Evolutionary conservation across 2,329 filamentous ascomycete species (phyloP).

Genomic region (Podosphaera aphanis): DNA sequence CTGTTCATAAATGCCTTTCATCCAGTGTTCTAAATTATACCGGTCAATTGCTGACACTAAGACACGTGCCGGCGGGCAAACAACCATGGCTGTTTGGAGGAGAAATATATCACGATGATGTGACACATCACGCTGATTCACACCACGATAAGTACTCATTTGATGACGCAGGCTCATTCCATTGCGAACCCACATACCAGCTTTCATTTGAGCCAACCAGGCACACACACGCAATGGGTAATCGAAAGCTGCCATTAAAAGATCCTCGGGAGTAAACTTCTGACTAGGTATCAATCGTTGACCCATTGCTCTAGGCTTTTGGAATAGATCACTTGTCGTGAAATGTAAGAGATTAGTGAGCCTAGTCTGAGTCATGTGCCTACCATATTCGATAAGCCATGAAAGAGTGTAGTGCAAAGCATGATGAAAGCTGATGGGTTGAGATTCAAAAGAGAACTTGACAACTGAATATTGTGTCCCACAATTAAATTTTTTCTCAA

Average conservation of each 20-base stretch:
- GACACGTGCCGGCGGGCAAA: conserved; percentile 63
- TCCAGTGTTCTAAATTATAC: conserved; percentile 72
- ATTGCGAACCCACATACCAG: conserved; percentile 95
- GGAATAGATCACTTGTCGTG: conserved; percentile 43
- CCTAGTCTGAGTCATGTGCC: conserved; percentile 43
- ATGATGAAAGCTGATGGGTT: conserved; percentile 92
- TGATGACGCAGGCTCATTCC: conserved; percentile 90
- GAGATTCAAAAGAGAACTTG: conserved; percentile 68
- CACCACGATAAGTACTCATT: conserved; percentile 76
- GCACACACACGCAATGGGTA: conserved; percentile 81
- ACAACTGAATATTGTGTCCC: conserved; percentile 39
- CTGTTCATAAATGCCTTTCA: conserved; percentile 55
- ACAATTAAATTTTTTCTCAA: conserved; percentile 19
- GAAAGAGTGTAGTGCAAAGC: conserved; percentile 88
- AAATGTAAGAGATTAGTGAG: conserved; percentile 49
- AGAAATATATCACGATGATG: conserved; percentile 91
- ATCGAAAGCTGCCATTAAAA: conserved; percentile 72
- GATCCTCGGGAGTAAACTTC: conserved; percentile 45
- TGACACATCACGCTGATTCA: conserved; percentile 71
- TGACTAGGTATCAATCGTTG: conserved; percentile 28
- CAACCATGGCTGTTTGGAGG: conserved; percentile 69
- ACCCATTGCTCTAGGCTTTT: conserved; percentile 38
- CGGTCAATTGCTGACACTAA: conserved; percentile 78
- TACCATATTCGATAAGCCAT: conserved; percentile 80
- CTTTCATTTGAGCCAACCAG: conserved; percentile 95